Percentiles rank a stretch among this genome's conserved stretches.
phyloP scores from a whole-genome alignment of 2,329 filamentous ascomycete genomes.

The Fusarium papillatum region DNA sequence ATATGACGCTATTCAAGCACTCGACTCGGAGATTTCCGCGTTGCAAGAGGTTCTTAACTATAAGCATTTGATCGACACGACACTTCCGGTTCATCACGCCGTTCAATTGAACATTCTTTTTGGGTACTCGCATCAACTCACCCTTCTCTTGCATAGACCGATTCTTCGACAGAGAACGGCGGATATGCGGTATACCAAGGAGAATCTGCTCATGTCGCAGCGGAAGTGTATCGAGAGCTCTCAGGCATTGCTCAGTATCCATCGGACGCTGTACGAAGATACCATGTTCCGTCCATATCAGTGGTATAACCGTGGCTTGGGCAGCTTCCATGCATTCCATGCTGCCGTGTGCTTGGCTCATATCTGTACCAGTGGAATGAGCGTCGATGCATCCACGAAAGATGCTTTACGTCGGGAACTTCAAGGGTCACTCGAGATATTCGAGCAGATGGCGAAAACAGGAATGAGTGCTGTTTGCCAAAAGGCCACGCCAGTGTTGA shows the following conservation, averaged over 20 bases:
- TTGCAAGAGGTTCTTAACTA: neutral
- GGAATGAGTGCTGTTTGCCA: neutral
- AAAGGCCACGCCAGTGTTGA: neutral
- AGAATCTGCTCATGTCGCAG: neutral
- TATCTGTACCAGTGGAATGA: neutral
- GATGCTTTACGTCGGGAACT: neutral
- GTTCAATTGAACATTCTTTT: slow-evolving; percentile 30
- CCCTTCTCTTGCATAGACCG: slow-evolving; percentile 21
- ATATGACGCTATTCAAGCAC: neutral
- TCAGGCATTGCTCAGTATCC: neutral
- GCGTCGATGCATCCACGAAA: neutral
- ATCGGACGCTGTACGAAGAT: neutral
- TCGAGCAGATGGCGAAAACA: neutral
- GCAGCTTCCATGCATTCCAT: slow-evolving; percentile 29
- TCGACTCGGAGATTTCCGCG: neutral
- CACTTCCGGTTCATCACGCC: slow-evolving; percentile 3
- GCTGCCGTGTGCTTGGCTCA: slow-evolving; percentile 16
- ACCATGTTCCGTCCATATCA: slow-evolving; percentile 16
- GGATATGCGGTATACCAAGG: neutral
- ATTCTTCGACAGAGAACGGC: slow-evolving; percentile 8
- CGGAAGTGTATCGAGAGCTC: neutral
- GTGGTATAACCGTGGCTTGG: slow-evolving; percentile 28
- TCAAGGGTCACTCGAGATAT: neutral
- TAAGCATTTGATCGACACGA: slow-evolving; percentile 4
- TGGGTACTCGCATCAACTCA: slow-evolving; percentile 29